Base-by-base conservation (phyloP, 164 flowering plant species). In the Kingdonia uniflora region DNA sequence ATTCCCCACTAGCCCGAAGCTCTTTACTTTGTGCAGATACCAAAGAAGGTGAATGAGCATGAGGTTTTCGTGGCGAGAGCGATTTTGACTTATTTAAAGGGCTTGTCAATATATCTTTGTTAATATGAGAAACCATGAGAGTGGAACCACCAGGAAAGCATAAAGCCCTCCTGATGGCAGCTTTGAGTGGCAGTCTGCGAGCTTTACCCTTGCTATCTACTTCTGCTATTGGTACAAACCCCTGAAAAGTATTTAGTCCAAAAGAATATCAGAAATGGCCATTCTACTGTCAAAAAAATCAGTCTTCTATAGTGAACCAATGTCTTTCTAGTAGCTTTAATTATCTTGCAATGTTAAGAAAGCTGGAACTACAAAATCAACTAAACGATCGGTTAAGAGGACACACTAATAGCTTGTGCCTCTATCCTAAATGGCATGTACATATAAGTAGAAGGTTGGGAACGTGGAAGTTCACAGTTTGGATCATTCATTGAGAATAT, bases 91-190 rank as follows among this genome's bases (percentile, higher is more conserved):
- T 42, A 14, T 64, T 67, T 25, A 67, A 48, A 65, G 68, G 52
- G 21, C 50, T 60, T 38, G 59, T 50, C 42, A 69, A 60, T 33
- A 49, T 17, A 11, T 67, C 74, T 55, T 68, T 72, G 52, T 60
- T 61, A 24, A 86, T 74, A 76, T 86, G 94, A 60, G 84, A 75
- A 61, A 86, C 74, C 95, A 89, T 82, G 64, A 89, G 83, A 14
- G 79, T 84, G 42, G 97, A 89, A 59, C 82, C 86, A 55, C 97
- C 97, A 70, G 95, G 97, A 71, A 84, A 80, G 73, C 85, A 86
- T 51, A 89, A 64, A 40, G 87, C 82, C 64, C 55, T 78, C 14
- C 85, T 84, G 41, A 89, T 76, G 61, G 74, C 80, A 47, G 95
- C 75, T 75, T 69, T 84, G 19, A 89, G 66, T 33, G 86, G 97